Evolutionary conservation across 2,329 filamentous ascomycete genomes (phyloP), one percentile per base, ranked within the genome.

Genomic region (Cladosporium sp.): DNA sequence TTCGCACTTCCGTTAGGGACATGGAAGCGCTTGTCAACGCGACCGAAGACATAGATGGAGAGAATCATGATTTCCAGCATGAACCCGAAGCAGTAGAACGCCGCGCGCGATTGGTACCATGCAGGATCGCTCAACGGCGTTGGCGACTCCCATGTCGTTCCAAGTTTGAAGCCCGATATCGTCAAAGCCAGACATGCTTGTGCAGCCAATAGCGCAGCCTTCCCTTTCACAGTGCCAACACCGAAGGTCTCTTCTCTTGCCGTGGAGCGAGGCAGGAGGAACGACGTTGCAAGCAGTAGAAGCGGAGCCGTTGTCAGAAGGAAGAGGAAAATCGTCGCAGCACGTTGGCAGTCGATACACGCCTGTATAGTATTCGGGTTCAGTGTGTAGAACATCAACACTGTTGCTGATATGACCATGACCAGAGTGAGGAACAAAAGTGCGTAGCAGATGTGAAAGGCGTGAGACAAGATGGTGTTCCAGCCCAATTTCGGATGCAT

Each of bases 41-140:
- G 63, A 3, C 66, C 67, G 5, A 68, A 52, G 8, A 74, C 37
- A 49, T 71, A 73, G 26, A 73, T 65, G 55, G 69, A 69, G 7
- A 77, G 52, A 50, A 76, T 69, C n/a, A 75, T 18, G 55, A 76
- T 69, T 65, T 77, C 75, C 29, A 73, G 35, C 26, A 69, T 66
- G 62, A 75, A 74, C 8, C 67, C 66, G 55, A 76, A 70, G 59
- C 69, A 59, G 57, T 76, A 77, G 61, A 75, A 75, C 2, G 68
- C 67, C 3, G 72, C 68, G 31, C 71, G 74, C 10, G 68, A 68
- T 40, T 75, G 63, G 29, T 72, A 77, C 74, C 73, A 77, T 4
- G 71, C 72, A 18, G 74, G 72, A 21, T 75, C 44, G 2, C 57
- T 65, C 1, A 59, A 56, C 3, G 74, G 70, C n/a, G 71, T 57